Base-by-base conservation (phyloP, 2,329 filamentous ascomycete species). In the Penicillium fuscoglaucum region DNA sequence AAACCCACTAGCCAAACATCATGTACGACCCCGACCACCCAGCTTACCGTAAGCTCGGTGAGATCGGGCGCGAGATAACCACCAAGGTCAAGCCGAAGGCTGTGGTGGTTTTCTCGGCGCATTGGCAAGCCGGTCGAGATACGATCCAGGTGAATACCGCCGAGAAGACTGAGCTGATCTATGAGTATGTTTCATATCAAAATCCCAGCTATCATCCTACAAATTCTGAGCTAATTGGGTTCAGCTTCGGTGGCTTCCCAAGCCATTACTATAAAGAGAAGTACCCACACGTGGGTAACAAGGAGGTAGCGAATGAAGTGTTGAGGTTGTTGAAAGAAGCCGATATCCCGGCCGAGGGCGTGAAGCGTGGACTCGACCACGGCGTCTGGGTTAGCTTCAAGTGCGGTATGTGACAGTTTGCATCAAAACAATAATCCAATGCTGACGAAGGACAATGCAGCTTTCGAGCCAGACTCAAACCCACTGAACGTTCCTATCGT, bases 31-130 rank as follows among this genome's bases (percentile, higher is more conserved):
- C 79, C 4, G 71, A 84, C 0, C 89, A 92, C 68, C 86, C 87
- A 1, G 89, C 85, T 10, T 90, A 88, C 66, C 70, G 78, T 4
- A 78, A 87, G 55, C 82, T 92, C 5, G 82, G 87, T 64, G 72
- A 79, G 26, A 86, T 91, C 52, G 89, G 89, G 43, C 79, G 73
- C 8, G 88, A 91, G 67, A 90, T 92, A 69, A 90, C 87, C 0
- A 78, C 83, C 29, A 83, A 85, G 61, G 84, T 91, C 44, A 87
- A 87, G 66, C 89, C 89, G 1, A 87, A 84, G 61, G 90, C 88
- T 2, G 82, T 92, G 17, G 85, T 92, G 1, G 87, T 91, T 28
- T 88, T 93, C 70, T 91, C 89, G 0, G 90, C 88, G 1, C 89
- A 93, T 73, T 92, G 90, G 89, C 86, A 90, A 74, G 85, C 82